Base-by-base conservation (phyloP, 805 yeast species). In the Saturnispora serradocipensis region DNA sequence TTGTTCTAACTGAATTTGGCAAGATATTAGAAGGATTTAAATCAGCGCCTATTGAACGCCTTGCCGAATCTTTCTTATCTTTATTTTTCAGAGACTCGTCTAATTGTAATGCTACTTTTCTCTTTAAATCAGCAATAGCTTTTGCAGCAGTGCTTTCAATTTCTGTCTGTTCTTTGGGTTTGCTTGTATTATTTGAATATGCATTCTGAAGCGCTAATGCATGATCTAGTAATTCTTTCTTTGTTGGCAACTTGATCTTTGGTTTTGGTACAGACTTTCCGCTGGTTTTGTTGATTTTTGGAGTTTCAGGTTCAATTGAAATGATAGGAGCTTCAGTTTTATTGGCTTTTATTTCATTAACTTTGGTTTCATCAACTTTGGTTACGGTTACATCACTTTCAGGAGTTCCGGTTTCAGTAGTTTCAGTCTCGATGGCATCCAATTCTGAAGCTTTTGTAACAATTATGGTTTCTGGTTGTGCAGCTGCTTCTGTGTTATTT, bases 11-110 rank as follows among this genome's bases (percentile, higher is more conserved):
- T 42, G 46, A n/a, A 8, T 35, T 36, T 34, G 57, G 57, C n/a
- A 54, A 24, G 42, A 65, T 64, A 46, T 62, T 58, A 1, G 58
- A 53, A 8, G 51, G 38, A 15, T 56, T 57, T 15, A 65, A 57
- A 24, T 62, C 66, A 13, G 67, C 56, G 36, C 58, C 57, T 10
- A 30, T 28, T 28, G 32, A 18, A 18, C 44, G 24, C 18, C 45
- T 10, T 15, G 9, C 25, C 18, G 46, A n/a, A 24, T 39, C 13
- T 13, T 48, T 7, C 36, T 40, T 40, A 10, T 40, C 44, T 15
- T 32, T 18, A 13, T 24, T 35, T 24, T 27, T 25, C 34, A 32
- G 16, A 15, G 25, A 11, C 13, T 40, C 30, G 5, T 32, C 38
- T 25, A 36, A 16, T 50, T 49, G 48, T 10, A 28, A 40, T 27